Conservation (phyloP, 1,139 yeast genomes). For the Lipomyces yarrowii region DNA sequence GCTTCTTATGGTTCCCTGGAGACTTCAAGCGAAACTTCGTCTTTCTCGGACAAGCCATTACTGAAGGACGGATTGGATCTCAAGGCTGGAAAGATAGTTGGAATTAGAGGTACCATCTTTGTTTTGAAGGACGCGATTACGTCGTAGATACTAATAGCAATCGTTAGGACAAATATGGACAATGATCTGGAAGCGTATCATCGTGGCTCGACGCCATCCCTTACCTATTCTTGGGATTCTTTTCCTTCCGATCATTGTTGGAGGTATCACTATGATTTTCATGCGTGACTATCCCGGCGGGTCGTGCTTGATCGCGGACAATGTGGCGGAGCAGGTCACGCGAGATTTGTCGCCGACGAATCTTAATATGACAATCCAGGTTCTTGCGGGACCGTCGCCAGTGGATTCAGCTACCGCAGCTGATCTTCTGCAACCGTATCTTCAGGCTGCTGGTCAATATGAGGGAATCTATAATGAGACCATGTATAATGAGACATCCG, state of each 20-base stretch:
- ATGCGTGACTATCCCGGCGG: slow-evolving; percentile 29
- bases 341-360: slow-evolving; percentile 20
- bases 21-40: slow-evolving; percentile 12
- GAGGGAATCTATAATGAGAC: slow-evolving; percentile 19
- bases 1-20: slow-evolving; percentile 16
- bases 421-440: slow-evolving; percentile 21
- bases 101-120: slow-evolving; percentile 21
- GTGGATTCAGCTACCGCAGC: slow-evolving; percentile 28
- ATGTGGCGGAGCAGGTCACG: slow-evolving; percentile 29
- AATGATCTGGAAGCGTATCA: slow-evolving; percentile 30
- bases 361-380: slow-evolving; percentile 20
- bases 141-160: neutral
- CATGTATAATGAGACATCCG: slow-evolving; percentile 14
- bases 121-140: neutral
- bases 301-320: slow-evolving; percentile 26
- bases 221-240: slow-evolving; percentile 27
- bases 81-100: slow-evolving; percentile 24
- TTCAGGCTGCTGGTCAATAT: slow-evolving; percentile 12
- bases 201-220: slow-evolving; percentile 31
- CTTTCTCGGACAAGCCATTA: slow-evolving; percentile 14
- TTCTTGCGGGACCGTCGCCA: slow-evolving; percentile 28
- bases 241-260: slow-evolving; percentile 29
- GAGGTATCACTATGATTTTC: slow-evolving; percentile 31
- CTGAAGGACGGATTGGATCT: slow-evolving; percentile 24
- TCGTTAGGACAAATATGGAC: slow-evolving; percentile 26